These are phyloP conservation scores for Plenodomus biglobosus DNA, from an alignment of 2,329 filamentous ascomycete genomes.

Conservation along the genomic window DNA sequence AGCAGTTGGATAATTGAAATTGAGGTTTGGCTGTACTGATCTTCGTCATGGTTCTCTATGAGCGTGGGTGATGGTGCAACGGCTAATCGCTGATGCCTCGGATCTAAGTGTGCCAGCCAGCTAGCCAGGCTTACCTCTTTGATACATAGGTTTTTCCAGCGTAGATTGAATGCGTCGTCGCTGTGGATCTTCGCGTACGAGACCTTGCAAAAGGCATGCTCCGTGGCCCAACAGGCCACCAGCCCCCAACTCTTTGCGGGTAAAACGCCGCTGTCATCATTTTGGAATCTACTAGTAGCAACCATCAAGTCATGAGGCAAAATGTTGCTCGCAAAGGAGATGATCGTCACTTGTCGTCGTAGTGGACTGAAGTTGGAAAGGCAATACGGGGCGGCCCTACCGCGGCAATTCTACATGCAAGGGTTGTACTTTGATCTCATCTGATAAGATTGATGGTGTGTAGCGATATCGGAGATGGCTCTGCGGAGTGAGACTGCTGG, in stretches of 20 bases:
- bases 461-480: slow-evolving; percentile 20
- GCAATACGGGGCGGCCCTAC: slow-evolving; percentile 14
- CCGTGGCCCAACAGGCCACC: slow-evolving; percentile 8
- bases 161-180: slow-evolving; percentile 6
- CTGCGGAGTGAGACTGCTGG: too few relatives aligned
- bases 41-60: slow-evolving; percentile 12
- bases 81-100: slow-evolving; percentile 37
- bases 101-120: slow-evolving; percentile 29
- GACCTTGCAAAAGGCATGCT: slow-evolving; percentile 10
- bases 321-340: slow-evolving; percentile 8
- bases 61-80: slow-evolving; percentile 12
- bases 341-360: slow-evolving; percentile 18
- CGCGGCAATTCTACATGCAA: slow-evolving; percentile 5
- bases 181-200: slow-evolving; percentile 3
- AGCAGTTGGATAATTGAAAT: slow-evolving; percentile 15
- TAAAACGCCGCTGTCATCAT: slow-evolving; percentile 18
- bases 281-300: slow-evolving; percentile 3
- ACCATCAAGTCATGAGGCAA: slow-evolving; percentile 14
- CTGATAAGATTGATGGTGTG: slow-evolving; percentile 27
- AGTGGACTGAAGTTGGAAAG: slow-evolving; percentile 4
- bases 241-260: slow-evolving; percentile 18
- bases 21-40: slow-evolving; percentile 8
- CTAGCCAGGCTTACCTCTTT: slow-evolving; percentile 3
- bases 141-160: slow-evolving; percentile 6
- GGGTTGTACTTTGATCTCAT: slow-evolving; percentile 22